Conservation (phyloP, 495 filamentous ascomycete species). For the Podospora comata region DNA sequence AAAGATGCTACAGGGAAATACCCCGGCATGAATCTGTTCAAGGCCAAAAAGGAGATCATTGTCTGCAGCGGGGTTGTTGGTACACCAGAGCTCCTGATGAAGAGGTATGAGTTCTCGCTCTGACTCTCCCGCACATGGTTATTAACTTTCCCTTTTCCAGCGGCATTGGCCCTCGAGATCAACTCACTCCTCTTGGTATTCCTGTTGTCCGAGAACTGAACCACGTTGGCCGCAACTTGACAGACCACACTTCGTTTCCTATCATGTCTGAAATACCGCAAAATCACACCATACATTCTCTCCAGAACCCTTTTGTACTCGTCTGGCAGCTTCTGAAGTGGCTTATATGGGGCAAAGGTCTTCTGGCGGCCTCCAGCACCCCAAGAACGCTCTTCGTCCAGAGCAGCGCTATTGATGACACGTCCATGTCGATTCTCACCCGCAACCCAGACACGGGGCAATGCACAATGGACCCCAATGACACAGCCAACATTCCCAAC, state of each 20-base stretch:
- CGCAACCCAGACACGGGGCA: not conserved
- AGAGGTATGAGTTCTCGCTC: not conserved
- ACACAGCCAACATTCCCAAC: constrained; percentile 26
- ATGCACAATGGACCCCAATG: constrained; percentile 19
- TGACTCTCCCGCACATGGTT: not conserved
- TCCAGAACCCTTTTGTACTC: constrained; percentile 13
- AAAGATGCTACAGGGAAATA: not conserved
- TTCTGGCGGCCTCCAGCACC: constrained; percentile 18
- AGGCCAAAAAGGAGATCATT: not conserved
- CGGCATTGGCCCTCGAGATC: not conserved
- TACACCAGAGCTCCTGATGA: not conserved
- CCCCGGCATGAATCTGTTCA: not conserved
- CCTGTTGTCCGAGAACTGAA: constrained; percentile 38
- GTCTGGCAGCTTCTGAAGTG: constrained; percentile 3
- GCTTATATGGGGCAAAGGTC: constrained; percentile 23
- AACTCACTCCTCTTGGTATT: not conserved
- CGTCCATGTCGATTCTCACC: constrained; percentile 17
- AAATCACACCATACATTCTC: constrained; percentile 25
- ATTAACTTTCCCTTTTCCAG: not conserved
- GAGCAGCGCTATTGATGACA: constrained; percentile 22
- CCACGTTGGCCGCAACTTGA: constrained; percentile 24
- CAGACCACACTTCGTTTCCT: constrained; percentile 26
- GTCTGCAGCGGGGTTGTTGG: not conserved
- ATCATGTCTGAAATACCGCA: constrained; percentile 25
- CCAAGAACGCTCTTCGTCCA: constrained; percentile 22